phyloP scores from a whole-genome alignment of 805 yeast genomes.

The Kodamaea kakaduensis region DNA sequence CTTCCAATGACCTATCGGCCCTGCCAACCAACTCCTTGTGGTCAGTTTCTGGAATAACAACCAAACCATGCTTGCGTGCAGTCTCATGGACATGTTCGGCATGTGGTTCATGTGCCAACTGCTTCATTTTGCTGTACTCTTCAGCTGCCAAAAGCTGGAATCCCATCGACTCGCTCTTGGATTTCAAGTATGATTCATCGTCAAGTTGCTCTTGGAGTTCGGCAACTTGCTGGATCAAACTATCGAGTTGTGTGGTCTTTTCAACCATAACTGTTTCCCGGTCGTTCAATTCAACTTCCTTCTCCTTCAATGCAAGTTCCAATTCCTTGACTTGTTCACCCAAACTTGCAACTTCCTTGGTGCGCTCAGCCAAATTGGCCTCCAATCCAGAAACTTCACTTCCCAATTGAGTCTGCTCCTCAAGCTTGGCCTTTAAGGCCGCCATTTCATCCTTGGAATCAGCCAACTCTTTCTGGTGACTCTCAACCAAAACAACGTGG shows the following conservation, averaged over 20 bases:
- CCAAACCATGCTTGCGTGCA: conserved; percentile 11
- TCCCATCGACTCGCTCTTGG: conserved; percentile 3
- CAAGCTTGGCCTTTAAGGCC: too few relatives aligned
- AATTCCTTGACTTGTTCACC: too few relatives aligned
- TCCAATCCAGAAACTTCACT: too few relatives aligned
- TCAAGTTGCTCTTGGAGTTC: background rate
- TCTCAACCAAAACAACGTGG: background rate
- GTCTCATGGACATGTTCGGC: conserved; percentile 9
- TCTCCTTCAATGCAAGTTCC: too few relatives aligned
- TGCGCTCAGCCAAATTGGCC: too few relatives aligned
- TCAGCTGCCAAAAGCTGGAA: conserved; percentile 3
- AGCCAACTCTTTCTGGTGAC: background rate
- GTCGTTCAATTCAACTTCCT: too few relatives aligned
- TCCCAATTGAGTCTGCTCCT: too few relatives aligned
- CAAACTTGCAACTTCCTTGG: too few relatives aligned
- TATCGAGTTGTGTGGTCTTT: too few relatives aligned
- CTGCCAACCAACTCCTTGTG: conserved; percentile 47
- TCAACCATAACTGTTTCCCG: too few relatives aligned
- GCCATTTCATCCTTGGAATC: too few relatives aligned
- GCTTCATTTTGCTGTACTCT: conserved; percentile 3
- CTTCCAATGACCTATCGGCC: conserved; percentile 16
- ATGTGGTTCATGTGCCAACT: conserved; percentile 13
- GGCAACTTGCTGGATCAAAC: too few relatives aligned
- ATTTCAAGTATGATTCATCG: background rate
- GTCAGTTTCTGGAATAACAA: conserved; percentile 13